Base-by-base conservation (phyloP, 805 yeast species). In the Yamadazyma philogaea region DNA sequence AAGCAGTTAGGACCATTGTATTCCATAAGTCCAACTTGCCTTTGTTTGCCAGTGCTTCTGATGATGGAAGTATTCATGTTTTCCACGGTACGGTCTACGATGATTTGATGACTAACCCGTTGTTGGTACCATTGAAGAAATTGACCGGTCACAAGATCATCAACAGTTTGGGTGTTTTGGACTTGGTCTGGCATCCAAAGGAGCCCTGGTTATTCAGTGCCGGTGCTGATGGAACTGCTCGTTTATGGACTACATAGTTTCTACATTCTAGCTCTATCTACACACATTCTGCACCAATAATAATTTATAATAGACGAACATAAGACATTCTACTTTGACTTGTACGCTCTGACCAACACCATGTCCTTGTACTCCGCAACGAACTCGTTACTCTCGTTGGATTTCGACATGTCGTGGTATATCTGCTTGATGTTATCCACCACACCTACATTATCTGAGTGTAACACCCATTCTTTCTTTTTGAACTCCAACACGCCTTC, bases 191-290 rank as follows among this genome's bases (percentile, higher is more conserved):
- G 99, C 99, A 93, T 74, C 98, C 98, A 51, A 81, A 83, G 55
- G 98, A 93, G 68, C 96, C 99, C 0, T 93, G 99, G 99, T 74
- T 93, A 59, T 89, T 93, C 63, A 83, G 93, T 60, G 87, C 96
- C 8, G 99, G 98, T 55, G 98, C 98, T 17, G 99, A 93, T 66
- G 88, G 95, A 47, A 81, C 88, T 32, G 98, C 97, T 5, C 81
- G 96, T 58, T 70, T 93, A 57, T 93, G 99, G 99, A 93, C 99
- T 20, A 87, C 96, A n/a, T 70, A 60, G 52, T 22, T 22, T 16
- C 28, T 24, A 24, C 8, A 7, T 24, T 24, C 28, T 24, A 24
- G 28, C 12, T 24, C 28, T 24, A 24, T 24, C 28, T 24, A 24
- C n/a, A 24, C 10, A n/a, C 28, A 24, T 24, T 24, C n/a, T 33